Evolutionary conservation across 2,329 filamentous ascomycete genomes (phyloP).

Genomic region (Ceratocystis papillata): DNA sequence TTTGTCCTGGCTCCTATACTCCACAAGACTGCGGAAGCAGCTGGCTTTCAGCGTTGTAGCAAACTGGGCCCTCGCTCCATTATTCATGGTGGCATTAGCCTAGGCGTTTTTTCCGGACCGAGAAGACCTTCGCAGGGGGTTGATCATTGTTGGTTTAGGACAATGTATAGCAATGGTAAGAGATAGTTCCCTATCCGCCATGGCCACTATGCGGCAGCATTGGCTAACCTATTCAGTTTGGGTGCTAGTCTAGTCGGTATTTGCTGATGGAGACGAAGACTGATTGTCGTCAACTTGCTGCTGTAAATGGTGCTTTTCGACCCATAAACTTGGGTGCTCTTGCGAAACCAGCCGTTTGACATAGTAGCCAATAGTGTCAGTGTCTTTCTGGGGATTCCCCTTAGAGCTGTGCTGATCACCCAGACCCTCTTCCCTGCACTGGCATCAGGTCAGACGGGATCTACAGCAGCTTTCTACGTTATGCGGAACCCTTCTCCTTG

Average conservation of each 20-base stretch:
- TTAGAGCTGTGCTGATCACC: constrained; percentile 69
- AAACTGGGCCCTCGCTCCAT: constrained; percentile 74
- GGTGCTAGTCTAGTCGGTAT: constrained; percentile 56
- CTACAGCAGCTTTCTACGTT: constrained; percentile 45
- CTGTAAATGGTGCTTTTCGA: constrained; percentile 65
- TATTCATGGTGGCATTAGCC: constrained; percentile 66
- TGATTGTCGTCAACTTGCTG: constrained; percentile 64
- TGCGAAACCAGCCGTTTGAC: constrained; percentile 47
- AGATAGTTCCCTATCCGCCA: not conserved
- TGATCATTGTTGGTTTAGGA: constrained; percentile 74
- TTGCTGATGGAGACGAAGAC: constrained; percentile 64
- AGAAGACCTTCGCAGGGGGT: constrained; percentile 47
- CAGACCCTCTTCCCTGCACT: constrained; percentile 32
- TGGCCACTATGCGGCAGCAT: too few relatives aligned
- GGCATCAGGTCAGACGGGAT: not conserved
- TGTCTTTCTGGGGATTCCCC: constrained; percentile 74
- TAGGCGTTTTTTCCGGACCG: constrained; percentile 58
- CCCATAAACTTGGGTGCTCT: constrained; percentile 57
- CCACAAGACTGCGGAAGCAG: constrained; percentile 61
- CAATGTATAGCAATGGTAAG: constrained; percentile 79
- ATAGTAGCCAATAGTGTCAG: constrained; percentile 69
- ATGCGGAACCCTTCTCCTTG: constrained; percentile 68
- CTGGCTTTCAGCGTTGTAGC: constrained; percentile 64
- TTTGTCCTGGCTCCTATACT: constrained; percentile 53
- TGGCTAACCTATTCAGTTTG: constrained; percentile 23